phyloP scores from a whole-genome alignment of 176 grass and related monocot genomes.

The Aegilops sharonensis region DNA sequence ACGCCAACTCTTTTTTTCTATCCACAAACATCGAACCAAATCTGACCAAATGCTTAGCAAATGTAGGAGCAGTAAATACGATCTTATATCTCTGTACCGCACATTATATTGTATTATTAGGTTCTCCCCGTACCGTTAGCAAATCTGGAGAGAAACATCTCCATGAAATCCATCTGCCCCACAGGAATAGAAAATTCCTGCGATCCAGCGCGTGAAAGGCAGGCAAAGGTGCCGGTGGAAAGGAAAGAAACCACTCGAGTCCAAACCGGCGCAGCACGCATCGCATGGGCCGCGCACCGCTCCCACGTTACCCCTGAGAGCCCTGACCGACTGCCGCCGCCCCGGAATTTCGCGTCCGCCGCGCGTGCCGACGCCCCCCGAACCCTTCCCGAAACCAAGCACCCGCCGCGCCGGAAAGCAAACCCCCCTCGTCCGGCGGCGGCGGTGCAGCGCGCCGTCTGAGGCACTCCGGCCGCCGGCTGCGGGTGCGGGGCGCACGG shows the following conservation, averaged over 20 bases:
- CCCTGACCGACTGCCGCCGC: not conserved
- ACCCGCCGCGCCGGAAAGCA: constrained; percentile 7
- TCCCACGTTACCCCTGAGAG: not conserved
- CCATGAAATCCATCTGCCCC: no score
- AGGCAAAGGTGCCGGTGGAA: constrained; percentile 10
- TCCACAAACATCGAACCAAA: no score
- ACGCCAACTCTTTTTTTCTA: no score
- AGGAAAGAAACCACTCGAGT: not conserved
- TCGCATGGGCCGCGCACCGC: not conserved
- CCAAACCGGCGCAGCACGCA: constrained; percentile 1
- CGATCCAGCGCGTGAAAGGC: not conserved
- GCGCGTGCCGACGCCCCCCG: constrained; percentile 10
- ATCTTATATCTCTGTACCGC: no score
- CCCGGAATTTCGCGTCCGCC: constrained; percentile 28
- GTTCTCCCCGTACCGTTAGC: no score
- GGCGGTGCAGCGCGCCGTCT: not conserved
- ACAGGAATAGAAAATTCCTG: no score
- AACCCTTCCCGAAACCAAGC: not conserved
- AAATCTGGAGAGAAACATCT: no score
- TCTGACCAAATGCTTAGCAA: no score
- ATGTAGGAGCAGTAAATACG: no score
- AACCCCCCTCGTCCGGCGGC: not conserved
- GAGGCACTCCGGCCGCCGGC: not conserved
- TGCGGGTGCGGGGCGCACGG: not conserved
- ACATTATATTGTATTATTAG: no score